Conservation (phyloP, 2,329 filamentous ascomycete species). For the Aspergillus caelatus region DNA sequence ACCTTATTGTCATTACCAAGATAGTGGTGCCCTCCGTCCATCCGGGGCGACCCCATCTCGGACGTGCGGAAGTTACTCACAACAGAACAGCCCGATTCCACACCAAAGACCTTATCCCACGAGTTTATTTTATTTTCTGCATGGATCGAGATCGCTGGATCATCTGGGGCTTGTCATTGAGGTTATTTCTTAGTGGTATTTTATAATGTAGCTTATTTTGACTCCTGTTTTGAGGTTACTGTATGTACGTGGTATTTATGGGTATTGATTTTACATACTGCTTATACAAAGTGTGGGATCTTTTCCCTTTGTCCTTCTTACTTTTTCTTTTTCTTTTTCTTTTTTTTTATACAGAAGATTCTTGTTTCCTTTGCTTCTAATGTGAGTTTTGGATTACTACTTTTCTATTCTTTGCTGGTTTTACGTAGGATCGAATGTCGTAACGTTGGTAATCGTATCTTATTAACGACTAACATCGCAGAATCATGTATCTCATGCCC, state of each 20-base stretch:
- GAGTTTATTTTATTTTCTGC: slow-evolving; percentile 5
- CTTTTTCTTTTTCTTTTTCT: too few species aligned
- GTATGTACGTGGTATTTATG: slow-evolving; percentile 3
- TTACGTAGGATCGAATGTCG: background rate
- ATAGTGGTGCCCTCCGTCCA: slow-evolving; percentile 6
- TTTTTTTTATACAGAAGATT: background rate
- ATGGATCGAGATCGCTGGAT: slow-evolving; percentile 10
- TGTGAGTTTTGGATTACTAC: slow-evolving; percentile 1
- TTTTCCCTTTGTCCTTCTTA: background rate
- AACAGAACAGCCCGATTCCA: background rate
- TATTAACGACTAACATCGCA: slow-evolving; percentile 8
- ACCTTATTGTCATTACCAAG: background rate
- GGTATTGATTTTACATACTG: background rate
- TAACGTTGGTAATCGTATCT: slow-evolving; percentile 6
- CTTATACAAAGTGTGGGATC: background rate
- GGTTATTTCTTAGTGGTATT: slow-evolving; percentile 8
- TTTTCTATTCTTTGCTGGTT: slow-evolving; percentile 16
- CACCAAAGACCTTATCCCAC: slow-evolving; percentile 9
- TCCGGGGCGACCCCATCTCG: slow-evolving; percentile 16
- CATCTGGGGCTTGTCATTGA: slow-evolving; percentile 8
- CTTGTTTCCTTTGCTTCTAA: background rate
- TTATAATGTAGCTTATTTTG: slow-evolving; percentile 23
- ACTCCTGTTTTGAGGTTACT: slow-evolving; percentile 14
- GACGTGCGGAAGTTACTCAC: slow-evolving; percentile 24
- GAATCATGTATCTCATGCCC: slow-evolving; percentile 9